Base-by-base conservation (phyloP, 306 rosid species). In the cucumber (Cucumis sativus) region DNA sequence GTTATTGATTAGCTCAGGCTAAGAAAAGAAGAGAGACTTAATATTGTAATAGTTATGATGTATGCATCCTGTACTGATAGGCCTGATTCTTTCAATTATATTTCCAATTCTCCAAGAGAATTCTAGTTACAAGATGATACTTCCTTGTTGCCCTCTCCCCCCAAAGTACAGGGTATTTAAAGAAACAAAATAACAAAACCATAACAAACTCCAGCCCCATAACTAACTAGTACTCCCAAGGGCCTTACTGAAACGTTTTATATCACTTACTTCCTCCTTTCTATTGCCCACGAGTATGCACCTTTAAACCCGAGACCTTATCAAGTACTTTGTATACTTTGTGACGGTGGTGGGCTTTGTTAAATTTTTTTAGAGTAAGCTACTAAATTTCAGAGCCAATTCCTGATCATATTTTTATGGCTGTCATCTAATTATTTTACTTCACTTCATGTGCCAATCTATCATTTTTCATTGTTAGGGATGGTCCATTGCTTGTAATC, bases 401-500 rank as follows among this genome's bases (percentile, higher is more conserved):
- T 41, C 20, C 15, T 40, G 55, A 49, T 25, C 55, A 69, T 10
- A 13, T 51, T 6, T 72, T 6, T 72, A 77, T 70, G 66, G 39
- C 7, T 28, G 33, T 60, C 63, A 17, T 30, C 57, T 57, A 52
- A 25, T 8, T 68, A 23, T 23, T 23, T 23, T 23, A 8, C 59
- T 33, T 49, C 76, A 8, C 0, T 23, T 40, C 17, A 40, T 66
- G 10, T 39, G 37, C 54, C 35, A 49, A 47, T 30, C 7, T 77
- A 23, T 30, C 9, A 43, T 76, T 63, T 47, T 68, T 43, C 12
- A 49, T 80, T 23, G 21, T 18, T 78, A 95, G 99, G 83, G 96
- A 92, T 9, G 97, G 97, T 20, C 97, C 91, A 1, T 82, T 92
- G 84, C 85, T 95, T 86, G 92, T 91, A 76, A 88, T 92, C 83